Conservation (phyloP, 192 early-diverging fungal species). For the Gaertneriomyces semiglobifer region DNA sequence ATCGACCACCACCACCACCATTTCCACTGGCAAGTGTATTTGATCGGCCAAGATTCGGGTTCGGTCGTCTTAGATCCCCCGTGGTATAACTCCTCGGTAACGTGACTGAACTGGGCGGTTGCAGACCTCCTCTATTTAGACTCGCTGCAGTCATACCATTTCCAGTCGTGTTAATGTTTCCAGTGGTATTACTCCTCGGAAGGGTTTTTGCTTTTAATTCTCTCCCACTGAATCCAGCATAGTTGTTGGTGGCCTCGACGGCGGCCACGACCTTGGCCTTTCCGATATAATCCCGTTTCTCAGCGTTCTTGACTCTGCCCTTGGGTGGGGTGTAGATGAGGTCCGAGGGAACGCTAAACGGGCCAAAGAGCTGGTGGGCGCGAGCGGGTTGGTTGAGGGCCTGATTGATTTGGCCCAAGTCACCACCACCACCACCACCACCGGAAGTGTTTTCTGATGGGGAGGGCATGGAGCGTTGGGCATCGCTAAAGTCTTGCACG, state of each 20-base stretch:
- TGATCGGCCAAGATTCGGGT: background rate
- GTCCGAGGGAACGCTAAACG: constrained; percentile 64
- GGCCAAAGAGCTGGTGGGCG: constrained; percentile 32
- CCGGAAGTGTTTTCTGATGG: background rate
- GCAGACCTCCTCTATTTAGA: background rate
- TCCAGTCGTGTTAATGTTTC: constrained; percentile 3
- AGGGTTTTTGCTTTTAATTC: constrained; percentile 40
- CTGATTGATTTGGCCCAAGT: constrained; percentile 43
- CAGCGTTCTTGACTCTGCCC: constrained; percentile 78
- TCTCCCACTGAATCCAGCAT: constrained; percentile 61
- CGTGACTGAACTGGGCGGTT: constrained; percentile 7
- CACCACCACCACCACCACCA: no score
- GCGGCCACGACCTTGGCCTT: constrained; percentile 82
- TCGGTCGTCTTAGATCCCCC: background rate
- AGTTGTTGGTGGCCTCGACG: constrained; percentile 56
- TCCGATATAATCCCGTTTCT: constrained; percentile 75
- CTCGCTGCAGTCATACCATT: no score
- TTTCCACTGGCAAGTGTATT: background rate
- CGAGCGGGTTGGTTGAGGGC: constrained; percentile 38
- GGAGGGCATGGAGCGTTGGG: constrained; percentile 27
- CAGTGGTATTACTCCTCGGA: constrained; percentile 10
- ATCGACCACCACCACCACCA: background rate
- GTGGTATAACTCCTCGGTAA: background rate
- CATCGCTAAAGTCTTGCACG: constrained; percentile 68
- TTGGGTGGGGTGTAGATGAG: constrained; percentile 80